Evolutionary conservation across 148 eudicot species (phyloP), one percentile per base, ranked within the genome.

Genomic region (Amaranthus hypochondriacus): DNA sequence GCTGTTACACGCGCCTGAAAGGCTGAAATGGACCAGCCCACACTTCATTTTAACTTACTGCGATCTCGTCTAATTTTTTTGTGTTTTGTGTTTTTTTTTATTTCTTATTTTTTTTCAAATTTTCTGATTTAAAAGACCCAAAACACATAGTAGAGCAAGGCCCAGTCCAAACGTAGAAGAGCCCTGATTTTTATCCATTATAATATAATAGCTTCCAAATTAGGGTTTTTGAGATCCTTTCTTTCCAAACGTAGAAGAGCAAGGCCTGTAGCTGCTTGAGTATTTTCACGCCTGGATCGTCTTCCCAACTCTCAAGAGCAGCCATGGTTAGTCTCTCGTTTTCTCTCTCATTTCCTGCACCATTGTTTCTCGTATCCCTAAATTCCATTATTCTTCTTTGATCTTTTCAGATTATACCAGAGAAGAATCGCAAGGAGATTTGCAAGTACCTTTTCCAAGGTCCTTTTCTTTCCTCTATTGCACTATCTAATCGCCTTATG

Each of bases 381-480:
- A 57, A 52, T 6, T 60, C 5, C 5, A 7, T 70, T 4, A 74
- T 80, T 18, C 62, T 47, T 2, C 12, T 66, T 68, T 65, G 28
- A 43, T 56, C 53, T 70, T 46, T 44, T 7, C 83, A 92, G 97
- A 90, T 92, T 81, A 90, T 92, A 18, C 14, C 97, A 6, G 97
- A 92, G 83, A 90, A 92, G 91, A 92, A 90, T 72, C 82, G 97
- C 62, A 88, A 83, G 81, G 97, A 90, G 76, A 90, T 92, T 80
- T 77, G 82, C 86, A 92, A 92, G 68, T 92, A 92, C 86, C 84
- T 92, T 81, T 92, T 92, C 65, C 97, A 92, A 88, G 97, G 95
- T 89, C 1, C 47, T 2, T 49, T 21, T 10, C 5, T 49, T 13
- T 42, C 44, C 65, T 61, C 0, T 53, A 28, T 28, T 28, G 39